Conservation (phyloP, 371 early-diverging fungal species). For the Apophysomyces trapeziformis region DNA sequence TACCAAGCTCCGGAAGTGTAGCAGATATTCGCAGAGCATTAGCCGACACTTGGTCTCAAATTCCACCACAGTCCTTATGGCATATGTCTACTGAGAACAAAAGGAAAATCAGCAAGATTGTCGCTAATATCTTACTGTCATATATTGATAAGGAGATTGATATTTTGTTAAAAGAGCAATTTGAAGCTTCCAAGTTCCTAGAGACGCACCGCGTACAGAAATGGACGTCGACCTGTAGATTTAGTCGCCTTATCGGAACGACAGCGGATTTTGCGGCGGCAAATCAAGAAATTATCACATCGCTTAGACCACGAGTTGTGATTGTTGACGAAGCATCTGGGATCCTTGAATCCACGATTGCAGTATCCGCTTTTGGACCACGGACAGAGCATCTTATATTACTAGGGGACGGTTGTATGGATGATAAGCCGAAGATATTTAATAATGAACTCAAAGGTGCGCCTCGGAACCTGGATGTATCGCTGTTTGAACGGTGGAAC, state of each 20-base stretch:
- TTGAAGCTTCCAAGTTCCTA: slow-evolving; percentile 17
- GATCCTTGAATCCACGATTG: slow-evolving; percentile 32
- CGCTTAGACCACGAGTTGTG: slow-evolving; percentile 36
- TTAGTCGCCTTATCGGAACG: slow-evolving; percentile 44
- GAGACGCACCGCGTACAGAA: slow-evolving; percentile 31
- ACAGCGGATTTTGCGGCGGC: slow-evolving; percentile 46
- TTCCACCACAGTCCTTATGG: slow-evolving; percentile 25
- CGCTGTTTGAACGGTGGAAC: slow-evolving; percentile 47
- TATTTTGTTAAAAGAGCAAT: slow-evolving; percentile 28
- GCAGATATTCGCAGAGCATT: slow-evolving; percentile 22
- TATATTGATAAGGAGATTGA: slow-evolving; percentile 38
- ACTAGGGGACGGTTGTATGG: slow-evolving; percentile 23
- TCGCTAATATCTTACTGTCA: slow-evolving; percentile 16
- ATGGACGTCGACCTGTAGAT: slow-evolving; percentile 32
- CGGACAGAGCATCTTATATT: slow-evolving; percentile 46
- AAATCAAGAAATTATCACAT: slow-evolving; percentile 28
- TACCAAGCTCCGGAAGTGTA: slow-evolving; percentile 18
- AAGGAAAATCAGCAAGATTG: slow-evolving; percentile 11
- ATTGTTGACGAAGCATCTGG: slow-evolving; percentile 44
- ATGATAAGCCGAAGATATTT: slow-evolving; percentile 14
- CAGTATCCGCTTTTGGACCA: slow-evolving; percentile 24
- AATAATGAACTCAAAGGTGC: slow-evolving; percentile 19
- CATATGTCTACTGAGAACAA: not conserved
- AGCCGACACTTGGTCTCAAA: slow-evolving; percentile 16
- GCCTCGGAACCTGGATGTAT: slow-evolving; percentile 29